Evolutionary conservation across 2,329 filamentous ascomycete genomes (phyloP), one percentile per base, ranked within the genome.

Genomic region (Gaeumannomyces sp.): DNA sequence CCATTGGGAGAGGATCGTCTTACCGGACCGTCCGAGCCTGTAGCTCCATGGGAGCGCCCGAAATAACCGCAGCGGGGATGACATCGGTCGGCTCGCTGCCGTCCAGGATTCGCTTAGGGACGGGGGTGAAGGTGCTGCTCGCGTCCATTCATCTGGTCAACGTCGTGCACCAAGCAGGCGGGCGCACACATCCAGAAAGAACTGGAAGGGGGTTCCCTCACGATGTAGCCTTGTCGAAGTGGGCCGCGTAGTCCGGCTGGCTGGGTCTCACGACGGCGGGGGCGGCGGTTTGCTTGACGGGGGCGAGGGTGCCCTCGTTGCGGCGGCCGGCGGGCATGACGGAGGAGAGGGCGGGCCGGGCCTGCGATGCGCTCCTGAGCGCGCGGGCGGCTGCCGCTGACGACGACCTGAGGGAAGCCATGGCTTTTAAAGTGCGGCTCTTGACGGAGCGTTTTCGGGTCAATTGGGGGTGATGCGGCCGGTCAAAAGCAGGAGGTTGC

Each of bases 21-120:
- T 88, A 97, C 93, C 94, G 90, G 72, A 98, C 96, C 71, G 91
- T 94, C 71, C 95, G 88, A 68, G 91, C 93, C 81, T 99, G 93
- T 25, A 99, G 86, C 76, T 99, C 96, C 65, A 93, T 86, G 35
- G 95, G 96, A 60, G 95, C 95, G 62, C 94, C 95, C 4, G 95
- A 98, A 38, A 97, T 83, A 33, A 95, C 85, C 66, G 93, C 92
- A 31, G 94, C 95, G 63, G 93, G 87, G 58, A 95, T 83, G 66
- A 87, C 80, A 4, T 89, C 85, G 56, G 83, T 85, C 59, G 89
- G 87, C 79, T 98, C 94, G 74, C 90, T 96, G 72, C 93, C 95
- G 74, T 97, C 89, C 85, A 97, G 92, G 67, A 97, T 85, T 69
- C 88, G 85, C 81, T 91, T 93, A 66, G 95, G 94, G 28, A 97